A percentile compares a stretch with the other conserved stretches of the same genome.
phyloP scores from a whole-genome alignment of 1,284 basidiomycete species.

The Mycena citricolor region DNA sequence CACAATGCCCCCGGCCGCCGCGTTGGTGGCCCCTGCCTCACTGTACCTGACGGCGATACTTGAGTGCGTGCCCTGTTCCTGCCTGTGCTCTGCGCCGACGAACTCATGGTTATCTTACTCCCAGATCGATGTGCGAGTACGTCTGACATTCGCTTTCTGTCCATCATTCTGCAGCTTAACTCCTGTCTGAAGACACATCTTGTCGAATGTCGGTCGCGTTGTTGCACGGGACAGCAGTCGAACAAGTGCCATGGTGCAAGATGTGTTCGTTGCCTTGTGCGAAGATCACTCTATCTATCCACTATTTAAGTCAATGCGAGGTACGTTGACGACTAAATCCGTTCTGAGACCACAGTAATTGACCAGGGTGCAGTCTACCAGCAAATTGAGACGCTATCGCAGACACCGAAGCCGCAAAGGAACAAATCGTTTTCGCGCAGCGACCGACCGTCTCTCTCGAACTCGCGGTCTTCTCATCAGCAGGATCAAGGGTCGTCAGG shows the following conservation, averaged over 20 bases:
- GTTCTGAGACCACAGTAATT: constrained; percentile 15
- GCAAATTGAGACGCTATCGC: constrained; percentile 71
- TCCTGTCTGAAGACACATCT: constrained; percentile 61
- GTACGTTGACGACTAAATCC: constrained; percentile 40
- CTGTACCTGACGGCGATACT: constrained; percentile 90
- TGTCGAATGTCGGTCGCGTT: constrained; percentile 81
- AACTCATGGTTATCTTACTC: constrained; percentile 19
- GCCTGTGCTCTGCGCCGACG: constrained; percentile 19
- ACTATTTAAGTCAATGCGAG: constrained; percentile 84
- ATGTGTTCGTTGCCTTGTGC: constrained; percentile 83
- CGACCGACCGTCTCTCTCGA: constrained; percentile 38
- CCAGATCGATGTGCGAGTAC: constrained; percentile 82
- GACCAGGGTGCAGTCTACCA: constrained; percentile 56
- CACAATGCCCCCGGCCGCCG: constrained; percentile 47
- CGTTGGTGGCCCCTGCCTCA: constrained; percentile 77
- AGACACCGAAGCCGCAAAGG: constrained; percentile 54
- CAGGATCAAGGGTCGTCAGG: constrained; percentile 35
- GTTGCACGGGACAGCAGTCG: constrained; percentile 82
- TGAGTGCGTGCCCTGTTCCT: constrained; percentile 67
- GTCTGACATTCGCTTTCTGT: constrained; percentile 33
- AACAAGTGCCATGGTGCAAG: constrained; percentile 70
- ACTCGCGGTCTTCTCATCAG: constrained; percentile 35
- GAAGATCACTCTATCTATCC: constrained; percentile 85
- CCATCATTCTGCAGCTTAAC: constrained; percentile 19
- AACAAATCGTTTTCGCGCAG: constrained; percentile 67